A percentile compares a stretch with the other conserved stretches of the same genome.
Conservation (phyloP, 371 early-diverging fungal genomes). For the Furculomyces boomerangus region DNA sequence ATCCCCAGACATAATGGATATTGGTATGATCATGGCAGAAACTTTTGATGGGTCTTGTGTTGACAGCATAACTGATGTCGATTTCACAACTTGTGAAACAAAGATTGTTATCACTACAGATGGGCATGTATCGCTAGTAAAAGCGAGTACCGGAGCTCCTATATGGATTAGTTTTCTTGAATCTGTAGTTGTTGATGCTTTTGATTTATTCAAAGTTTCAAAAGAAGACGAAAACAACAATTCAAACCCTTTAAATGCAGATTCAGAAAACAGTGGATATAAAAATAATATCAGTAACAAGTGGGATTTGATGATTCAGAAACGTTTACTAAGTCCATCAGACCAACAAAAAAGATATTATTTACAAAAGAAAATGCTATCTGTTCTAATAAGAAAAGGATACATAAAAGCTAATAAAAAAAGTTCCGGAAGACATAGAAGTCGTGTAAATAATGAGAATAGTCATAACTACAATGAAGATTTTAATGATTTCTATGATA, state of each 20-base stretch:
- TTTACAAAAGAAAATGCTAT: not conserved
- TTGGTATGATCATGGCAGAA: not conserved
- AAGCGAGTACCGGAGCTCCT: constrained; percentile 15
- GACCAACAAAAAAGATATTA: constrained; percentile 14
- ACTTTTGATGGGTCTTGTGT: too few species aligned
- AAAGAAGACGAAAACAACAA: not conserved
- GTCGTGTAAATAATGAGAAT: not conserved
- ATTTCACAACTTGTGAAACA: not conserved
- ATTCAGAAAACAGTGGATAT: not conserved
- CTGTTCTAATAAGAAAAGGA: constrained; percentile 4
- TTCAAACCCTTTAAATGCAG: not conserved
- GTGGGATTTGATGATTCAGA: constrained; percentile 11
- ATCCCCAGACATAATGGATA: constrained; percentile 5
- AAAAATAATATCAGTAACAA: not conserved
- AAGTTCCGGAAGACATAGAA: not conserved
- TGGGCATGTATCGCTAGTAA: constrained; percentile 20
- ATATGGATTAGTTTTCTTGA: constrained; percentile 21
- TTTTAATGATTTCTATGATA: too few species aligned
- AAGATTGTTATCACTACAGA: constrained; percentile 26
- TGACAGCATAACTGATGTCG: not conserved
- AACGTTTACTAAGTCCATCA: constrained; percentile 13
- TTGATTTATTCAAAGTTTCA: constrained; percentile 20
- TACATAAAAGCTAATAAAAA: constrained; percentile 1
- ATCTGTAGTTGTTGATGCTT: constrained; percentile 18
- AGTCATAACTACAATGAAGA: too few species aligned